Percentiles rank a stretch among this genome's conserved stretches.
Evolutionary conservation across 2,329 filamentous ascomycete genomes (phyloP).

Genomic region (Pestalotiopsis sp.): DNA sequence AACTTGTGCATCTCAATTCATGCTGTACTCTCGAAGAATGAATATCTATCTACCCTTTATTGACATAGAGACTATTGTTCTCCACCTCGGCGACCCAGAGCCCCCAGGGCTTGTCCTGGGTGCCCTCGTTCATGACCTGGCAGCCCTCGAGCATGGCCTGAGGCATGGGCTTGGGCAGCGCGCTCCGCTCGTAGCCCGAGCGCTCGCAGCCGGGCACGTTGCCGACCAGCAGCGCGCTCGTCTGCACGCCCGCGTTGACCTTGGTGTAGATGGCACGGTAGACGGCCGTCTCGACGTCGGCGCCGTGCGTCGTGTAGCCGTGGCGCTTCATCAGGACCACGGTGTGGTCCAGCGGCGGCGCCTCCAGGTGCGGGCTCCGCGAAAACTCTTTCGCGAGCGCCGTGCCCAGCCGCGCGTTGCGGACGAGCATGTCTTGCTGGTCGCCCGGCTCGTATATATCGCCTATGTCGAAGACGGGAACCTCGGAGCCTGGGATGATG

Average conservation of each 20-base stretch:
- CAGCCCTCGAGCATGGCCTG: constrained; percentile 3
- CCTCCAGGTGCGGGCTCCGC: neutral
- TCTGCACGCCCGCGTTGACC: constrained; percentile 5
- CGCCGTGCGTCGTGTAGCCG: constrained; percentile 17
- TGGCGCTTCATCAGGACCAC: constrained; percentile 19
- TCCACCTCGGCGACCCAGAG: constrained; percentile 10
- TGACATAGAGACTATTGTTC: constrained; percentile 3
- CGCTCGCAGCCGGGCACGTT: neutral
- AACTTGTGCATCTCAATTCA: neutral
- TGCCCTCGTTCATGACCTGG: constrained; percentile 6
- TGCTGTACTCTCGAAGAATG: neutral
- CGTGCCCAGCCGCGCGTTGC: constrained; percentile 17
- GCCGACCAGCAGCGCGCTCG: neutral
- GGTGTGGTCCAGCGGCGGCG: neutral
- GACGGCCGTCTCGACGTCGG: constrained; percentile 17
- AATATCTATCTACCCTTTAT: neutral
- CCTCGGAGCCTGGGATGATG: neutral
- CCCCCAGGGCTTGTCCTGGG: constrained; percentile 6
- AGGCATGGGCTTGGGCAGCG: neutral
- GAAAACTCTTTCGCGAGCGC: constrained; percentile 16
- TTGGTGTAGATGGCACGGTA: constrained; percentile 16
- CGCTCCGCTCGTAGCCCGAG: neutral
- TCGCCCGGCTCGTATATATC: constrained; percentile 13
- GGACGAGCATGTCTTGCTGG: constrained; percentile 16
- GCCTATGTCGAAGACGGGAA: constrained; percentile 19